phyloP scores from a whole-genome alignment of 176 grass and related monocot species.

The Eremochloa ophiuroides region DNA sequence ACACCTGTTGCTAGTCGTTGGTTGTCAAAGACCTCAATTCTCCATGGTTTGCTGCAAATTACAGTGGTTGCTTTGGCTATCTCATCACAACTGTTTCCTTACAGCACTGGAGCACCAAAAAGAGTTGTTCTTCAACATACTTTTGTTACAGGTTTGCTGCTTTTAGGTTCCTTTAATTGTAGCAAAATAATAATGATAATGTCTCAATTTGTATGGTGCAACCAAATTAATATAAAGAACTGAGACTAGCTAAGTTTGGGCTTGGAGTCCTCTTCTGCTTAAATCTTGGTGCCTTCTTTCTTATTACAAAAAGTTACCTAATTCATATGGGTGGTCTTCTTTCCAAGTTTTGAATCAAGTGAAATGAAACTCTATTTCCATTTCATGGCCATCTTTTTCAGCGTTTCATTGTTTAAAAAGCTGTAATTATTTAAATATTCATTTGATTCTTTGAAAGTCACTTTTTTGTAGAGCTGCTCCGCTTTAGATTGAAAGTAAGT shows the following conservation, averaged over 20 bases:
- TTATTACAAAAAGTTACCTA: background rate
- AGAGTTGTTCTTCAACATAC: slow-evolving; percentile 89
- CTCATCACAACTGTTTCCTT: slow-evolving; percentile 94
- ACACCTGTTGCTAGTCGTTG: slow-evolving; percentile 62
- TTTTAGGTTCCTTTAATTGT: background rate
- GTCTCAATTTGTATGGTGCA: background rate
- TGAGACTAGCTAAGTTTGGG: background rate
- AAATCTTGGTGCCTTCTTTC: background rate
- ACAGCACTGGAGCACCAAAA: slow-evolving; percentile 83
- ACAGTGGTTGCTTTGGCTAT: slow-evolving; percentile 75
- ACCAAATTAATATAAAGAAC: background rate
- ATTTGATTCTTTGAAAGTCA: slow-evolving; percentile 5
- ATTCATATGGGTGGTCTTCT: background rate
- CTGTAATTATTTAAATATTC: background rate
- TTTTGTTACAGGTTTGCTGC: slow-evolving; percentile 69
- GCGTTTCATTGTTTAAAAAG: background rate
- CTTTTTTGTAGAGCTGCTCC: background rate
- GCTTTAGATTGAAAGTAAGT: background rate
- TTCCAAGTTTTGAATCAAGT: background rate
- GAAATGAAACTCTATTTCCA: background rate
- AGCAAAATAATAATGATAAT: background rate
- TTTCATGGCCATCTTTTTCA: background rate
- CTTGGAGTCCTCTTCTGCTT: background rate
- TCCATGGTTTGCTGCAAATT: slow-evolving; percentile 71
- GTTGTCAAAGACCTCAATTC: slow-evolving; percentile 65